These are phyloP conservation scores for Xylariales sp. DNA, from an alignment of 2,329 filamentous ascomycete species.

Conservation along the genomic window DNA sequence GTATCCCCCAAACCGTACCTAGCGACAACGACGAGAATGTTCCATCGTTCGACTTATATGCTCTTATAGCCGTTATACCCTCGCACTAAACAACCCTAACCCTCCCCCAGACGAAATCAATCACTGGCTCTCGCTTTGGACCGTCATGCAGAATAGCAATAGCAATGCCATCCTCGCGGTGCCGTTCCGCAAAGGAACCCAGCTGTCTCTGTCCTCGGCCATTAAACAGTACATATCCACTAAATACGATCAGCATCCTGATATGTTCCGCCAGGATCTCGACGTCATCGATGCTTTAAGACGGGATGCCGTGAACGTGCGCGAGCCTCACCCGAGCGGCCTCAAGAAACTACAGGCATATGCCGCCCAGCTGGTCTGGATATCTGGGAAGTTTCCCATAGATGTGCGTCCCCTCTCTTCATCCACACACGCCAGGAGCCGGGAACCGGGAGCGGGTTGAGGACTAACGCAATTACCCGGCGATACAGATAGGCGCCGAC, in stretches of 20 bases:
- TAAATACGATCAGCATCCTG: conserved; percentile 98
- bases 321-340: conserved; percentile 88
- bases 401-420: conserved; percentile 68
- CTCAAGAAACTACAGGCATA: conserved; percentile 90
- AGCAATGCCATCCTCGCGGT: conserved; percentile 78
- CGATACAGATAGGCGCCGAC: conserved; percentile 82
- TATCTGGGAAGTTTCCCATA: conserved; percentile 94
- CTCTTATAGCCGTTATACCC: conserved; percentile 8
- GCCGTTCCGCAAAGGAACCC: conserved; percentile 87
- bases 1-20: not conserved
- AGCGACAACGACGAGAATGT: conserved; percentile 20
- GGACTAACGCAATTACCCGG: conserved; percentile 6
- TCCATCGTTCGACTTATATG: not conserved
- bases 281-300: conserved; percentile 86
- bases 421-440: too few relatives aligned
- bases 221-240: conserved; percentile 96
- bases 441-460: not conserved
- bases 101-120: not conserved
- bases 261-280: conserved; percentile 91
- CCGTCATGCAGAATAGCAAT: conserved; percentile 57
- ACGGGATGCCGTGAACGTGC: conserved; percentile 85
- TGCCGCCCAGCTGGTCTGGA: conserved; percentile 91
- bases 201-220: conserved; percentile 80
- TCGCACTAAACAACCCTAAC: not conserved
- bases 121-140: not conserved